Conservation (phyloP, 202 grass and related monocot species). For the Bolboschoenoplectus hybrid region DNA sequence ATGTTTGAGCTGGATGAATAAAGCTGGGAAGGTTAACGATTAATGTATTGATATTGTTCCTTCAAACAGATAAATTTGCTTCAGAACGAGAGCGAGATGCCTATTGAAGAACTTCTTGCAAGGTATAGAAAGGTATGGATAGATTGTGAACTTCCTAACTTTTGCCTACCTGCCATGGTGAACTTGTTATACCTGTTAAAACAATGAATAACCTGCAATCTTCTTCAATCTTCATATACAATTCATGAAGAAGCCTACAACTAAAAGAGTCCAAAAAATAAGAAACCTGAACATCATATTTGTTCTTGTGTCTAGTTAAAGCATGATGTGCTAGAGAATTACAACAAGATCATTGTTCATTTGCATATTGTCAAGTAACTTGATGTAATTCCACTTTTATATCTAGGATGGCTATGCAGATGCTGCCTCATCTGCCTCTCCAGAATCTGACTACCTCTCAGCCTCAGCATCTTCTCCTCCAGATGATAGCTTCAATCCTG, state of each 20-base stretch:
- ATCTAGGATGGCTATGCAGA: constrained; percentile 87
- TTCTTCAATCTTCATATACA: background rate
- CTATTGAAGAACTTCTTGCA: constrained; percentile 85
- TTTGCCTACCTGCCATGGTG: background rate
- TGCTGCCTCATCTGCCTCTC: constrained; percentile 44
- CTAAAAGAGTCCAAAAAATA: background rate
- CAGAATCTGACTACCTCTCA: constrained; percentile 50
- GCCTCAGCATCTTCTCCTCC: constrained; percentile 33
- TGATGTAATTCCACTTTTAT: constrained; percentile 52
- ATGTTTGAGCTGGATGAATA: constrained; percentile 18
- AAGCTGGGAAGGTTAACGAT: background rate
- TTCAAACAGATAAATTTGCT: constrained; percentile 78
- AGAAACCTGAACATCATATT: background rate
- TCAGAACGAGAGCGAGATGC: constrained; percentile 92
- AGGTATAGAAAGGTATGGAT: constrained; percentile 82
- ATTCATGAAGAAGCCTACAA: background rate
- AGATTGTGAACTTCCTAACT: background rate
- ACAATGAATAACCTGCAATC: constrained; percentile 20
- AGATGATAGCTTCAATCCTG: constrained; percentile 21
- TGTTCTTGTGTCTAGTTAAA: constrained; percentile 8
- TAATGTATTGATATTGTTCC: constrained; percentile 38
- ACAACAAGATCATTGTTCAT: background rate
- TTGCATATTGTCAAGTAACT: constrained; percentile 8
- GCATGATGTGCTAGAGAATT: background rate
- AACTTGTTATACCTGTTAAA: background rate